Evolutionary conservation across 2,329 filamentous ascomycete genomes (phyloP).

Genomic region (Colletotrichum sp.): DNA sequence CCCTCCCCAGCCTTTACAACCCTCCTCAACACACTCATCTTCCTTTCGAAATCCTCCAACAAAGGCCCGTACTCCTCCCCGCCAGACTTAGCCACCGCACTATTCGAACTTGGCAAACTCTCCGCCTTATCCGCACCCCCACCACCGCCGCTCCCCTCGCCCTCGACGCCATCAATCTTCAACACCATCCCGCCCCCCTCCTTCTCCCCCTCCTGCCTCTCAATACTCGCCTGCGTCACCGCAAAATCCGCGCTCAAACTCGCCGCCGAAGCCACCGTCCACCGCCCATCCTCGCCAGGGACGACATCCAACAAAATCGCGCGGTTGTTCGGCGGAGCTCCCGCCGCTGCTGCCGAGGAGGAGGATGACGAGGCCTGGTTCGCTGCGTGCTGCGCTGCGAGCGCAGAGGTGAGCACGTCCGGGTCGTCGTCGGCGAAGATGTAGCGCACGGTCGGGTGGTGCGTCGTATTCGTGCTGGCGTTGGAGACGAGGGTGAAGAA

Average conservation of each 20-base stretch:
- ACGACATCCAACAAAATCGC: constrained; percentile 62
- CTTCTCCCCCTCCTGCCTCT: constrained; percentile 41
- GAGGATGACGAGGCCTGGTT: constrained; percentile 27
- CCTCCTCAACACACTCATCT: constrained; percentile 59
- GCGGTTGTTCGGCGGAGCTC: constrained; percentile 36
- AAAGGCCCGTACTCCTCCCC: constrained; percentile 56
- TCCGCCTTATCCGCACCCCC: constrained; percentile 7
- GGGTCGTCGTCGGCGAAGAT: constrained; percentile 92
- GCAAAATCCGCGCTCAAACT: constrained; percentile 79
- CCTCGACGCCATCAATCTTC: constrained; percentile 61
- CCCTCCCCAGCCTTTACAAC: constrained; percentile 57
- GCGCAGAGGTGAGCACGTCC: constrained; percentile 74
- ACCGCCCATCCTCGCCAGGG: constrained; percentile 43
- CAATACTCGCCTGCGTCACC: constrained; percentile 51
- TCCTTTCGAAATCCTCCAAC: constrained; percentile 61
- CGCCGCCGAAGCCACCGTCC: constrained; percentile 69
- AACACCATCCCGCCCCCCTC: constrained; percentile 55
- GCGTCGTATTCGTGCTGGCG: constrained; percentile 70
- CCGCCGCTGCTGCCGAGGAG: constrained; percentile 24
- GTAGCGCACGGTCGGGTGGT: constrained; percentile 89
- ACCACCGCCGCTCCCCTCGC: constrained; percentile 28
- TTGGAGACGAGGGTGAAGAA: constrained; percentile 88
- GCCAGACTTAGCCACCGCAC: constrained; percentile 30
- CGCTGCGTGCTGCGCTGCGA: constrained; percentile 38
- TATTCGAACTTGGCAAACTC: constrained; percentile 28